Conservation (phyloP, 495 filamentous ascomycete species). For the Lasiosphaeris hirsuta region DNA sequence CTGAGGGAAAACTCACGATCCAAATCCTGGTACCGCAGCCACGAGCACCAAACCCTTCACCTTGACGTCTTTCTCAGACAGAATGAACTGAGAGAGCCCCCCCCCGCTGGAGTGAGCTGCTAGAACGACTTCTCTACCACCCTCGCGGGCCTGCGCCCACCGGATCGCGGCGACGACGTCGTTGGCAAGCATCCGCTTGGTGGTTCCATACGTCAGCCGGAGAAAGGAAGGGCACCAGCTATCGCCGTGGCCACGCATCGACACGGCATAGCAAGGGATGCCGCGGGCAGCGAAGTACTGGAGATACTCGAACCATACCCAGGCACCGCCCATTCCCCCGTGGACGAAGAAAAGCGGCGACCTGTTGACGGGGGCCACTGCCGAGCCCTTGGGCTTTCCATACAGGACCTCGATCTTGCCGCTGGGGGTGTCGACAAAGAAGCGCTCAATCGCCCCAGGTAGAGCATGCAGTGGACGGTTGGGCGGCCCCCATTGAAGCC, state of each 20-base stretch:
- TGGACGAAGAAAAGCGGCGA: conserved; percentile 42
- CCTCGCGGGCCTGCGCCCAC: conserved; percentile 28
- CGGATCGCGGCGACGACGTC: conserved; percentile 40
- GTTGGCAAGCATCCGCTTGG: conserved; percentile 37
- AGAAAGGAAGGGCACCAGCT: conserved; percentile 44
- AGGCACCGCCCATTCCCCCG: conserved; percentile 48
- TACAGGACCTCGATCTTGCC: conserved; percentile 42
- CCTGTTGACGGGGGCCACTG: conserved; percentile 4
- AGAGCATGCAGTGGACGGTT: conserved; percentile 21
- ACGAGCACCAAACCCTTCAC: conserved; percentile 40
- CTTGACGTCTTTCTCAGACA: conserved; percentile 34
- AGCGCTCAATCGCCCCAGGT: conserved; percentile 28
- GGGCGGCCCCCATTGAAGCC: conserved; percentile 25
- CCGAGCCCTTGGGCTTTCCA: conserved; percentile 16
- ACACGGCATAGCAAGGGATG: conserved; percentile 48
- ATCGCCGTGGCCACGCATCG: conserved; percentile 46
- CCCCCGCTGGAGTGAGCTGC: conserved; percentile 48
- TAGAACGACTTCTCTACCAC: conserved; percentile 36
- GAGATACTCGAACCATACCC: conserved; percentile 47
- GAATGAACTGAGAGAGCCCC: conserved; percentile 42
- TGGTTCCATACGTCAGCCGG: conserved; percentile 35
- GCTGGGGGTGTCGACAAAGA: conserved; percentile 33
- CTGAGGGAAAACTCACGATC: conserved; percentile 37
- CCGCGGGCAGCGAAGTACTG: conserved; percentile 35
- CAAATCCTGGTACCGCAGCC: conserved; percentile 41